Evolutionary conservation across 2,329 filamentous ascomycete genomes (phyloP), one percentile per base, ranked within the genome.

Genomic region (Ophiocordyceps sinensis): DNA sequence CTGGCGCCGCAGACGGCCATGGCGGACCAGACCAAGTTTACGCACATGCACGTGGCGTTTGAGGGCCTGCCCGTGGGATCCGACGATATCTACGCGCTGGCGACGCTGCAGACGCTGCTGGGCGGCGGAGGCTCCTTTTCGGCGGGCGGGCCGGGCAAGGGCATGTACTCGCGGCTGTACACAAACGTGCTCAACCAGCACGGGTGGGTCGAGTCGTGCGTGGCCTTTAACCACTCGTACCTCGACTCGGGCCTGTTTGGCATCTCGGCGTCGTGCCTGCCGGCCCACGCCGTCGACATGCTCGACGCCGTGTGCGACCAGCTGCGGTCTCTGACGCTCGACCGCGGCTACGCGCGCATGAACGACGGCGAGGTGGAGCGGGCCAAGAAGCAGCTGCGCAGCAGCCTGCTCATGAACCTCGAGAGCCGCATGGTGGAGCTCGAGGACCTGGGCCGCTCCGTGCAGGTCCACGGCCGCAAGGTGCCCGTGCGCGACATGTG

Each of bases 111-210:
- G 63, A 96, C 87, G 1, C 81, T 98, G 10, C 84, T 98, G 29
- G 91, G 91, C 43, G 91, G 91, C 38, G 91, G 91, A 38, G 91
- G 91, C 21, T 95, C 88, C 42, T 98, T 98, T 68, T 94, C 85
- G 14, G 91, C 91, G 41, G 91, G 91, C 52, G 91, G 91, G 0
- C 91, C 91, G 5, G 91, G 91, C 41, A 98, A 98, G 68, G 91
- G 91, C 60, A 98, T 98, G 91, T 96, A 96, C 70, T 94, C 85
- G 31, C 82, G 91, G 12, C 76, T 98, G 9, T 98, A 95, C 70
- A 96, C 88, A 47, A 94, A 95, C 59, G 89, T 96, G 0, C 75
- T 98, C 40, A 98, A 98, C 68, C 88, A 96, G 64, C 81, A 94
- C 65, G 86, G 84, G 51, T 98, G 89, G 89, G 86, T 98, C 23